Evolutionary conservation across 345 rosid species (phyloP).

Genomic region (Reutealis trisperma): DNA sequence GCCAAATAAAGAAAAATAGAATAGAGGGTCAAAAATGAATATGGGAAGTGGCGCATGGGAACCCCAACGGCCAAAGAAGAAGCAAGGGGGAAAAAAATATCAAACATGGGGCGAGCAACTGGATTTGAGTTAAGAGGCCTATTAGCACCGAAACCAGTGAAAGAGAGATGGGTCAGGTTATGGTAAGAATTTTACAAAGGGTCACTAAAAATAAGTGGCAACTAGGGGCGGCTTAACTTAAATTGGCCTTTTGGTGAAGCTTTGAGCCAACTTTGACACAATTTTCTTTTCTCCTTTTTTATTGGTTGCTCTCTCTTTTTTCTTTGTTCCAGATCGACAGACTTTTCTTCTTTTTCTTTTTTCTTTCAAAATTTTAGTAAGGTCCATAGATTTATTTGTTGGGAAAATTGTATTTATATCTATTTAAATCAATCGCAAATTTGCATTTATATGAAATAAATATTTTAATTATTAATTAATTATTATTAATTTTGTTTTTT

Average conservation of each 20-base stretch:
- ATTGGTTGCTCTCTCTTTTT: not conserved
- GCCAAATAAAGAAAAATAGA: not conserved
- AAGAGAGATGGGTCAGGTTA: not conserved
- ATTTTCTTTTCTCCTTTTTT: not conserved
- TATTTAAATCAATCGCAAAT: no score
- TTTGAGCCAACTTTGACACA: constrained; percentile 42
- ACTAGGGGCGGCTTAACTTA: constrained; percentile 41
- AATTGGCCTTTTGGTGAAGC: constrained; percentile 49
- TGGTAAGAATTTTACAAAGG: constrained; percentile 28
- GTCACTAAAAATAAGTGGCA: constrained; percentile 18
- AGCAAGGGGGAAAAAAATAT: not conserved
- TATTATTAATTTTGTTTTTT: no score
- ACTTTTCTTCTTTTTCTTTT: no score
- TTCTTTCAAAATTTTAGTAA: no score
- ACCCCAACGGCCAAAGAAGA: constrained; percentile 48
- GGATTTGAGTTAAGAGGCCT: no score
- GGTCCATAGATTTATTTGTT: no score
- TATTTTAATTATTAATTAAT: no score
- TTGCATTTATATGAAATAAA: no score
- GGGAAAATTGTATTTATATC: no score
- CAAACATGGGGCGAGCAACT: constrained; percentile 38
- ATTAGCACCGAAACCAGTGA: no score
- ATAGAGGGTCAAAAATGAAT: constrained; percentile 25
- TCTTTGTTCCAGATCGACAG: no score
- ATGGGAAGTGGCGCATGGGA: constrained; percentile 69